Conservation (phyloP, 306 rosid species). For the Sophora flavescens region DNA sequence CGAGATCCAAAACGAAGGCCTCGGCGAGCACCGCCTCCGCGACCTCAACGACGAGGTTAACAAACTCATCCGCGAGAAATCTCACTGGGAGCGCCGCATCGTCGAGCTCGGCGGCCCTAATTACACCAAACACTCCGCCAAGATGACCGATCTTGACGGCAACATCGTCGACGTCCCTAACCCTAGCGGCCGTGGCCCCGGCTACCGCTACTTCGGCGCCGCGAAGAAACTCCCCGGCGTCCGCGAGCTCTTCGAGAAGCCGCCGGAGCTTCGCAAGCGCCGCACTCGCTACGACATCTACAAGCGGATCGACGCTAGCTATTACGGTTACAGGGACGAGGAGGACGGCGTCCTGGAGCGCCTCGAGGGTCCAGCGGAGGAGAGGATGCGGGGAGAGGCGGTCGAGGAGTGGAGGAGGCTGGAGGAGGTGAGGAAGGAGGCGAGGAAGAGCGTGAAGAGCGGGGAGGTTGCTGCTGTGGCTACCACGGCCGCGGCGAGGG, state of each 20-base stretch:
- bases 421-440: slow-evolving; percentile 84
- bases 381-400: slow-evolving; percentile 66
- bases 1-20: slow-evolving; percentile 96
- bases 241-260: slow-evolving; percentile 85
- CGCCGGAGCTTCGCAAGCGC: slow-evolving; percentile 82
- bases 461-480: slow-evolving; percentile 71
- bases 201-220: slow-evolving; percentile 90
- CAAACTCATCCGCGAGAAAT: slow-evolving; percentile 81
- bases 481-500: slow-evolving; percentile 58
- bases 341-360: slow-evolving; percentile 86
- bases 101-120: slow-evolving; percentile 90
- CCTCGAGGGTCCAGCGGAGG: slow-evolving; percentile 76
- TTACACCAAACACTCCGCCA: slow-evolving; percentile 68
- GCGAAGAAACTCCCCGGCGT: slow-evolving; percentile 93
- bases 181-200: slow-evolving; percentile 94
- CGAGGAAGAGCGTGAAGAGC: slow-evolving; percentile 81
- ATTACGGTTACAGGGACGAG: slow-evolving; percentile 88
- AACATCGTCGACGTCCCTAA: slow-evolving; percentile 95
- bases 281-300: slow-evolving; percentile 89
- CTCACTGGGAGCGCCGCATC: slow-evolving; percentile 91
- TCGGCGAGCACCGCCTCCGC: slow-evolving; percentile 96
- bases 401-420: slow-evolving; percentile 77
- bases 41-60: slow-evolving; percentile 97
- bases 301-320: slow-evolving; percentile 83
- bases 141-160: slow-evolving; percentile 95